These are phyloP conservation scores for Xanthoconium stramineum DNA, from an alignment of 768 basidiomycete genomes.

Conservation along the genomic window DNA sequence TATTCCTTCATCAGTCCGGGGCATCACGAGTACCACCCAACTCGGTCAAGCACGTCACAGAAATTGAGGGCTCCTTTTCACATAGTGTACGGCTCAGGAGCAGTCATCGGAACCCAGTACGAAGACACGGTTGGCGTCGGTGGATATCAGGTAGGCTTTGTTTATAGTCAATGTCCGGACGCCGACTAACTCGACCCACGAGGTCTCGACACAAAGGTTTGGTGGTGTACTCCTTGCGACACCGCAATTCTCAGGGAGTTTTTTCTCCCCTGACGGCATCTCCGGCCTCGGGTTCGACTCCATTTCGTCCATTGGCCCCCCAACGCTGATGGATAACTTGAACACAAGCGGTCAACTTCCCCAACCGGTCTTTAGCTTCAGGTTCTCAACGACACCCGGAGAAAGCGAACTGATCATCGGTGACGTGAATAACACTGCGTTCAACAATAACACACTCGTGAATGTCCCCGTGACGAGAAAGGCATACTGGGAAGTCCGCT, in stretches of 20 bases:
- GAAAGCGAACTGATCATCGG: slow-evolving; percentile 19
- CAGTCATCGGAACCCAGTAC: slow-evolving; percentile 29
- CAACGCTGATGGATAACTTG: slow-evolving; percentile 42
- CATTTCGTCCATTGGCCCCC: slow-evolving; percentile 31
- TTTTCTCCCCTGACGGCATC: slow-evolving; percentile 32
- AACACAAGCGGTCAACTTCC: slow-evolving; percentile 27
- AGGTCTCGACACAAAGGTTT: slow-evolving; percentile 35
- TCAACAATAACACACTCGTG: slow-evolving; percentile 44
- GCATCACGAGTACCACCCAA: slow-evolving; percentile 28
- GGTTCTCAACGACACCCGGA: slow-evolving; percentile 32
- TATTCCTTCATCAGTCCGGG: too few relatives aligned
- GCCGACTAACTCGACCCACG: not conserved
- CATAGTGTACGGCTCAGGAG: slow-evolving; percentile 40
- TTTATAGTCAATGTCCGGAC: not conserved
- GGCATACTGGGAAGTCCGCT: slow-evolving; percentile 36
- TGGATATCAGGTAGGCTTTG: slow-evolving; percentile 26
- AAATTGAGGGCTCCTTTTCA: slow-evolving; percentile 16
- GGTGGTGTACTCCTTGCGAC: not conserved
- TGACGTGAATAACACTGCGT: slow-evolving; percentile 44
- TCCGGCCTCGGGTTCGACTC: slow-evolving; percentile 39
- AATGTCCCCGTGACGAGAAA: slow-evolving; percentile 24
- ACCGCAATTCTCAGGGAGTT: not conserved
- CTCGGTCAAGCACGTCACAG: slow-evolving; percentile 23
- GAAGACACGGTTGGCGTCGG: slow-evolving; percentile 37
- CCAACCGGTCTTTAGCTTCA: slow-evolving; percentile 41